Evolutionary conservation across 2,329 filamentous ascomycete genomes (phyloP), one percentile per base, ranked within the genome.

Genomic region (Penicillium digitatum): DNA sequence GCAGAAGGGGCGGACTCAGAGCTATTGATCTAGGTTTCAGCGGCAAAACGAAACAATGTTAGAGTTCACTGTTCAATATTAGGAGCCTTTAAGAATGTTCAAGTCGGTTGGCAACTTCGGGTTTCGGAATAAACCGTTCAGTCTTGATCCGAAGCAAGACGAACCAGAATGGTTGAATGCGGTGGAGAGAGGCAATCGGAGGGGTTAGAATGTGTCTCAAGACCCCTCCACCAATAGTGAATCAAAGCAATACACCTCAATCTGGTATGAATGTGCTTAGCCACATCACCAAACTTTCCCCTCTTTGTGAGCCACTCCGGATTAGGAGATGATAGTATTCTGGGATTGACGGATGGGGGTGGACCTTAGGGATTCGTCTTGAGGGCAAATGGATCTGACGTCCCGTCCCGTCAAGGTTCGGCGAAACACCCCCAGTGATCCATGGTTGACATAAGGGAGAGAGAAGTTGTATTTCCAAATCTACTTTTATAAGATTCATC

Each of bases 381-480:
- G 48, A 47, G 38, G 29, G 42, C 31, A 35, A 45, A 52, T 57
- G 52, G 48, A 48, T 52, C 52, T 43, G 39, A 65, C 69, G 69
- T 68, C 63, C 69, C 70, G 70, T 69, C 66, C 70, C 70, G 70
- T 72, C 66, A 72, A 72, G 67, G 70, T 72, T 72, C 63, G 65
- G 65, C 65, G 58, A 59, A 62, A 63, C 64, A 67, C 65, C 60
- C n/a, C 59, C 58, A 58, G 48, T 57, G 65, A 66, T 49, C 68
- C 66, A 71, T 55, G 65, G 65, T 66, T 62, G 61, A 65, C 56
- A 65, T 64, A 70, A 70, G 68, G 68, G 46, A 50, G 44, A 50
- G 44, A 66, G 66, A 27, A 37, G 40, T 47, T 49, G 20, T n/a
- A 9, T 24, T 47, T 18, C n/a, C 42, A 43, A 37, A 16, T 45